Evolutionary conservation across 2,329 filamentous ascomycete genomes (phyloP), one percentile per base, ranked within the genome.

Genomic region (Colletotrichum tropicale): DNA sequence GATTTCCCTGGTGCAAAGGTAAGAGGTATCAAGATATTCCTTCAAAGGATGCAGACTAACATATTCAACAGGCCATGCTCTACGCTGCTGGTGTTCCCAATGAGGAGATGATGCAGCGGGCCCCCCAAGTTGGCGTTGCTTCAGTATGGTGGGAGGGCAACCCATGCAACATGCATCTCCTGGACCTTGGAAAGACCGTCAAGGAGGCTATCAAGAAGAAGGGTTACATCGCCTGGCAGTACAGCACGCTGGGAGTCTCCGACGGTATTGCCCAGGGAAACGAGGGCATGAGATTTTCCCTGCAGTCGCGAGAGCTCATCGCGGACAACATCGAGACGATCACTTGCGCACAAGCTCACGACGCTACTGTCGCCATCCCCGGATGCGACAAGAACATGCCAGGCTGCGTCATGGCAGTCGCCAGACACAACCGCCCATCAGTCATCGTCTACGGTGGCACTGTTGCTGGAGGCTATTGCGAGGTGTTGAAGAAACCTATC

Each of bases 311-410:
- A 75, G 96, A 98, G 82, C 93, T 98, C 78, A 98, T 98, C 79
- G 96, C 96, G 76, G 96, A 98, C 86, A 96, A 93, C 79, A 96
- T 98, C 81, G 96, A 98, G 87, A 96, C 95, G 2, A 94, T 98
- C 56, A 98, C 96, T 2, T 96, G 94, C 83, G 96, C 95, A 5
- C 96, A 98, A 83, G 94, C 94, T 79, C 95, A 98, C 84, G 96
- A 98, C 83, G 96, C 96, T 74, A 98, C 96, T 84, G 96, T 98
- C 83, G 93, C 95, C 32, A 96, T 98, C 79, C 96, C 96, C 0
- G 96, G 96, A 13, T 98, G 96, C 84, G 96, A 98, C 87, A 98
- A 98, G 91, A 98, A 98, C 84, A 98, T 98, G 96, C 96, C 96
- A 0, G 96, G 96, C 78, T 94, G 95, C 18, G 89, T 97, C 77